These are phyloP conservation scores for Scutellaria galericulata DNA, from an alignment of 257 asterid genomes.

Conservation along the genomic window DNA sequence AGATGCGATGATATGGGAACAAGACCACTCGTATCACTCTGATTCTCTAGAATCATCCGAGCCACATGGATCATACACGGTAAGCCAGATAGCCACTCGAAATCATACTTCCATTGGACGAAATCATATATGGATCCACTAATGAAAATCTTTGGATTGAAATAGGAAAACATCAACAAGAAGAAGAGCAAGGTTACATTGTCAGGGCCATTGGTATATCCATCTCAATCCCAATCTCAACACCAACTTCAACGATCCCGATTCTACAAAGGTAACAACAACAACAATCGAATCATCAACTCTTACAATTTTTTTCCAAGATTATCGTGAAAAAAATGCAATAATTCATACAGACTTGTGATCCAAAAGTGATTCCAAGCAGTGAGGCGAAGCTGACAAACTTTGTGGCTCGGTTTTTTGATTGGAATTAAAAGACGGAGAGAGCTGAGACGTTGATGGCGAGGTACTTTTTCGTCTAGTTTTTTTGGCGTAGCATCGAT, in stretches of 20 bases:
- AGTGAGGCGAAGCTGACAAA: too few relatives aligned
- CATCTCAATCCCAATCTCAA: slow-evolving; percentile 30
- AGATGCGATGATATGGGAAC: slow-evolving; percentile 41
- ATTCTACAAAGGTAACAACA: slow-evolving; percentile 61
- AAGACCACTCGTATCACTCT: slow-evolving; percentile 31
- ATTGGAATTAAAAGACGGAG: background rate
- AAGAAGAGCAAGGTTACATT: slow-evolving; percentile 51
- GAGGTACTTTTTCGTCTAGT: slow-evolving; percentile 21
- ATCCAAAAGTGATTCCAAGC: background rate
- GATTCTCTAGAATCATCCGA: slow-evolving; percentile 52
- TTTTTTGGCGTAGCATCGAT: slow-evolving; percentile 8
- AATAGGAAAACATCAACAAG: slow-evolving; percentile 47
- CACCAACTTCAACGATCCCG: slow-evolving; percentile 60
- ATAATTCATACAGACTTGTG: slow-evolving; percentile 46
- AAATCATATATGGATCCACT: background rate
- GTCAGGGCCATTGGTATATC: slow-evolving; percentile 61
- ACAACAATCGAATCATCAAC: background rate
- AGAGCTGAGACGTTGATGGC: background rate
- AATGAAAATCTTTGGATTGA: slow-evolving; percentile 6
- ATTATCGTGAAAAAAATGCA: background rate
- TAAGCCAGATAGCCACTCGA: slow-evolving; percentile 26
- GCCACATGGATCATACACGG: slow-evolving; percentile 50
- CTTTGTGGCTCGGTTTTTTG: slow-evolving; percentile 30
- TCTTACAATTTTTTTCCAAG: too few relatives aligned
- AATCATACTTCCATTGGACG: background rate